Evolutionary conservation across 2,329 filamentous ascomycete species (phyloP).

Genomic region (Tolypocladium cylindrosporum): DNA sequence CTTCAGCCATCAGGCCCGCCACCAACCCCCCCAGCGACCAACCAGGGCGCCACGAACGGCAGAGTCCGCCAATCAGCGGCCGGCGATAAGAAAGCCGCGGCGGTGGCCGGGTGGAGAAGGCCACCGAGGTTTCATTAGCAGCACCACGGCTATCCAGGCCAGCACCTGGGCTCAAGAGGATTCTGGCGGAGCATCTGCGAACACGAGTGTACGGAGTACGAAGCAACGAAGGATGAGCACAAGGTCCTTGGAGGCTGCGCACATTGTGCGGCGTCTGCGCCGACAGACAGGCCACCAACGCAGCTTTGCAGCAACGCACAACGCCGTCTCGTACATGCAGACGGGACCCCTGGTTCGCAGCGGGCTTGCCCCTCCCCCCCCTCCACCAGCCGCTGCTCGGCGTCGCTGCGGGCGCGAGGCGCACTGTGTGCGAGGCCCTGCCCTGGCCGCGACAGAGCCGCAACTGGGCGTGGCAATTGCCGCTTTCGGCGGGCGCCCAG

Average conservation of each 20-base stretch:
- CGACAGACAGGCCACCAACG: neutral
- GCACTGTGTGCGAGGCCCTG: neutral
- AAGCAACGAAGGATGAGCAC: no score
- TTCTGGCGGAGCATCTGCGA: no score
- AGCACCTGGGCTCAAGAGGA: no score
- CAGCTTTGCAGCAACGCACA: no score
- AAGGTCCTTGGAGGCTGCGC: neutral
- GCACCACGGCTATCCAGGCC: neutral
- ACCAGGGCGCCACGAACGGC: neutral
- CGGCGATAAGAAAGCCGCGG: constrained; percentile 1
- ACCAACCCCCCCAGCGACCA: neutral
- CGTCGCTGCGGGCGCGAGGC: neutral
- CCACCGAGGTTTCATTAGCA: neutral
- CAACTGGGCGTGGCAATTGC: neutral
- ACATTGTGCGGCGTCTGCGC: neutral
- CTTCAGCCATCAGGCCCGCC: neutral
- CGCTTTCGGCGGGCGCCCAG: neutral
- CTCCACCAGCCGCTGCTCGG: neutral
- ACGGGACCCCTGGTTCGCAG: neutral
- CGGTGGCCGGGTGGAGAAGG: neutral
- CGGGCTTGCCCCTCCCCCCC: neutral
- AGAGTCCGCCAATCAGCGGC: constrained; percentile 1
- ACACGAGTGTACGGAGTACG: no score
- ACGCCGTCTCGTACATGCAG: no score
- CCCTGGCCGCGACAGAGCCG: neutral